Conservation (phyloP, 768 basidiomycete species). For the Lactarius hatsudake region DNA sequence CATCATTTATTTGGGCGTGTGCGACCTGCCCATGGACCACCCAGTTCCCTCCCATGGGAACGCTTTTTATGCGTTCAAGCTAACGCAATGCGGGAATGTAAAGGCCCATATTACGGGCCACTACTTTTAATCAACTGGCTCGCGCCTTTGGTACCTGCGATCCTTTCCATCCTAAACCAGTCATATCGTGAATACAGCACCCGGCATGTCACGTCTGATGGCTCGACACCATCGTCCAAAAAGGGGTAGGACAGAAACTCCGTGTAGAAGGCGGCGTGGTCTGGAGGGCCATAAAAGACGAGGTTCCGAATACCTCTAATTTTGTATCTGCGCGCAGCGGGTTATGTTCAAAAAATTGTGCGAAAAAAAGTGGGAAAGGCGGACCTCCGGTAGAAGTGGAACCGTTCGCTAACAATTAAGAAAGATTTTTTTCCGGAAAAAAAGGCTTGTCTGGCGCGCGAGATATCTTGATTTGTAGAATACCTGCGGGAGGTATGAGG, state of each 20-base stretch:
- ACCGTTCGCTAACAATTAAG: slow-evolving; percentile 92
- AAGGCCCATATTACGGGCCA: background rate
- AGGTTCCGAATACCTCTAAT: slow-evolving; percentile 90
- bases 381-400: slow-evolving; percentile 92
- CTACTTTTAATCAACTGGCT: slow-evolving; percentile 31
- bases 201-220: slow-evolving; percentile 77
- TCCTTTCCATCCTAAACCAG: slow-evolving; percentile 81
- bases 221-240: slow-evolving; percentile 84
- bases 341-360: slow-evolving; percentile 11
- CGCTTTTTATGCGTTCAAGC: slow-evolving; percentile 2
- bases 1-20: background rate
- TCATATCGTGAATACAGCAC: slow-evolving; percentile 89
- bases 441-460: slow-evolving; percentile 88
- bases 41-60: background rate
- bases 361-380: slow-evolving; percentile 22
- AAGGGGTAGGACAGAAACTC: slow-evolving; percentile 91
- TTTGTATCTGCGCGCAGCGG: slow-evolving; percentile 61
- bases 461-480: slow-evolving; percentile 91
- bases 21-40: background rate
- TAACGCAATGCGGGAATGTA: slow-evolving; percentile 10
- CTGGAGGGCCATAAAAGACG: slow-evolving; percentile 90
- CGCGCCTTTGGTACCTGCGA: slow-evolving; percentile 53
- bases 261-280: slow-evolving; percentile 88
- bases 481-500: slow-evolving; percentile 50
- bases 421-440: slow-evolving; percentile 85